Percentiles rank a stretch among this genome's conserved stretches.
phyloP scores from a whole-genome alignment of 371 early-diverging fungal genomes.

The Coemansia sp. region DNA sequence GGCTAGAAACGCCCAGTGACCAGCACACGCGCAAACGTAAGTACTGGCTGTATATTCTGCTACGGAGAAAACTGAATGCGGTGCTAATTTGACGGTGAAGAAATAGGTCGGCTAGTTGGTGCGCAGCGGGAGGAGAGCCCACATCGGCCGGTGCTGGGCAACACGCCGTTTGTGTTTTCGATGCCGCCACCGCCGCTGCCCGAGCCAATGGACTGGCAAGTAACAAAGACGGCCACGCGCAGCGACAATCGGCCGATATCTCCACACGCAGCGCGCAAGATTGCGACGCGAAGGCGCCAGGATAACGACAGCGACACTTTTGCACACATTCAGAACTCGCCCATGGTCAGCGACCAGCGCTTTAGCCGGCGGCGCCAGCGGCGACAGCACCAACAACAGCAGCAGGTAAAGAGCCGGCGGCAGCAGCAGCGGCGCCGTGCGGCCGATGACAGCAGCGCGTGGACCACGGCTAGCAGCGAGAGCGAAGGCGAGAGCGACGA shows the following conservation, averaged over 20 bases:
- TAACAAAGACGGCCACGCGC: not conserved
- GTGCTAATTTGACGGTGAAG: not conserved
- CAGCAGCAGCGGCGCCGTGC: not conserved
- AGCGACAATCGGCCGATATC: constrained; percentile 41
- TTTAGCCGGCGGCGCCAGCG: constrained; percentile 20
- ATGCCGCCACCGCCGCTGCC: constrained; percentile 20
- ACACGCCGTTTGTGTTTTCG: constrained; percentile 38
- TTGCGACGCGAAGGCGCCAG: constrained; percentile 18
- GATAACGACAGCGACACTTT: constrained; percentile 1
- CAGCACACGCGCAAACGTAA: constrained; percentile 30
- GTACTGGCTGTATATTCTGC: not conserved
- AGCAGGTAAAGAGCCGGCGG: constrained; percentile 1
- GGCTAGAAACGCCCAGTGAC: constrained; percentile 21
- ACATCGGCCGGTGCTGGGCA: constrained; percentile 18
- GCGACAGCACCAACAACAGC: constrained; percentile 13
- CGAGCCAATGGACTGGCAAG: constrained; percentile 34
- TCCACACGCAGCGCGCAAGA: constrained; percentile 38
- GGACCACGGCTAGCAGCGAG: constrained; percentile 19
- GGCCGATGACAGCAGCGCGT: constrained; percentile 16
- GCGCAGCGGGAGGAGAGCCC: not conserved
- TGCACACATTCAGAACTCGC: constrained; percentile 8
- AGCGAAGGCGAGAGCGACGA: not conserved
- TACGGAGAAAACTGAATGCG: not conserved
- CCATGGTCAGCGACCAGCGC: constrained; percentile 20
- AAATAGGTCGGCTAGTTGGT: constrained; percentile 21